Evolutionary conservation across 2,329 filamentous ascomycete species (phyloP), one percentile per base, ranked within the genome.

Genomic region (Beauveria varroae): DNA sequence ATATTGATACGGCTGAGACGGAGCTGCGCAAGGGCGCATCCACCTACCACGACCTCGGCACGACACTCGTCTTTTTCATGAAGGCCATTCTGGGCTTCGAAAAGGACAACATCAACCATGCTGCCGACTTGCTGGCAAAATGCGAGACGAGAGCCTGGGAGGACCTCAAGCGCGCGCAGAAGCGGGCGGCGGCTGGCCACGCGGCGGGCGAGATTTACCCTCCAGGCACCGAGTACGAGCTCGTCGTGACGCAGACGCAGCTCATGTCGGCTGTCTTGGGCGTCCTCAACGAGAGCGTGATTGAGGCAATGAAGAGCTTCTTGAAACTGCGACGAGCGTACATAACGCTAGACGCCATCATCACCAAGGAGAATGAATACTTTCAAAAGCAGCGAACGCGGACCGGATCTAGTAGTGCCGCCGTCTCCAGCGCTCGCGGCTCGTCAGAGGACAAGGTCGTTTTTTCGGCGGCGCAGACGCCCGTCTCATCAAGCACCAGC

Each of bases 271-370:
- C 93, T 0, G 88, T 99, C 1, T 86, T 97, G 0, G 91, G 86
- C 0, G 90, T 98, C 18, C 77, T 98, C 67, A 96, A 96, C 66
- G 95, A 98, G 77, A 96, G 90, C 71, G 76, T 98, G 68, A 93
- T 93, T 0, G 95, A 98, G 72, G 91, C 87, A 18, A 84, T 98
- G 72, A 91, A 88, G 74, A 91, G 91, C 6, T 98, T 98, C 70
- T 96, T 96, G 71, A 96, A 95, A 74, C 75, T 98, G 67, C 83
- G 93, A 64, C 96, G 96, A 72, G 93, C 93, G 0, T 98, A 90
- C 69, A 78, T 91, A 44, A 88, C 91, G 0, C 79, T 99, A 3
- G 89, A 96, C 68, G 81, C 81, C 10, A 90, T 99, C 60, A 81
- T 93, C 70, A 83, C 89, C 63, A 83, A 87, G 40, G 93, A 96